Evolutionary conservation across 1,139 yeast genomes (phyloP), one percentile per base, ranked within the genome.

Genomic region (Debaryomycetaceae sp.): DNA sequence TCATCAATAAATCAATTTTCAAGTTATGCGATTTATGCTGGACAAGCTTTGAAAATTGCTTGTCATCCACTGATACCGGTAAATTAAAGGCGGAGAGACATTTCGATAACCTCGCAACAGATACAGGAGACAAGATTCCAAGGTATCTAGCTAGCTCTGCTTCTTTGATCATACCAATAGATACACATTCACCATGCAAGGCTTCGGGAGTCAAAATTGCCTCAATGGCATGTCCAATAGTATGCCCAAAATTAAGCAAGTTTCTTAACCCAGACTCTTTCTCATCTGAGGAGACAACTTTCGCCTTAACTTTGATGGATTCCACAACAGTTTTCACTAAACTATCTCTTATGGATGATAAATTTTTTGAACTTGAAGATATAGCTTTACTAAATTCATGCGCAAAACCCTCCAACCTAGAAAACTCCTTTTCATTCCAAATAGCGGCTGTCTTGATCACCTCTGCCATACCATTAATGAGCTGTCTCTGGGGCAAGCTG

Each of bases 391-490:
- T 74, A 60, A 93, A 91, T 23, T 68, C 61, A 39, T 79, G 76
- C 37, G 96, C 83, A 60, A 90, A 82, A 34, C 75, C 67, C 65
- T 95, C 99, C 49, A 95, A 78, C 53, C 97, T 75, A 35, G 83
- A 71, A 64, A 95, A 95, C 62, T 93, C 98, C 0, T 63, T 73
- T 54, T 87, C 97, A 62, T 91, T 85, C 98, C 98, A 95, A 58
- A 95, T 91, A 34, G 98, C 97, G 7, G 98, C 99, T 8, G 99
- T 95, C 70, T 93, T 95, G 55, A 95, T 86, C 45, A 95, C 97
- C 69, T 95, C 99, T 1, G 97, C 96, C 93, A 95, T 93, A 51
- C 99, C 99, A 60, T 95, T 95, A 58, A 95, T 88, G 64, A 95
- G 89, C 63, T 95, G 98, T 56, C 99, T 80, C 41, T 85, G 83